Evolutionary conservation across 306 rosid species (phyloP).

Genomic region (Quercus dentata): DNA sequence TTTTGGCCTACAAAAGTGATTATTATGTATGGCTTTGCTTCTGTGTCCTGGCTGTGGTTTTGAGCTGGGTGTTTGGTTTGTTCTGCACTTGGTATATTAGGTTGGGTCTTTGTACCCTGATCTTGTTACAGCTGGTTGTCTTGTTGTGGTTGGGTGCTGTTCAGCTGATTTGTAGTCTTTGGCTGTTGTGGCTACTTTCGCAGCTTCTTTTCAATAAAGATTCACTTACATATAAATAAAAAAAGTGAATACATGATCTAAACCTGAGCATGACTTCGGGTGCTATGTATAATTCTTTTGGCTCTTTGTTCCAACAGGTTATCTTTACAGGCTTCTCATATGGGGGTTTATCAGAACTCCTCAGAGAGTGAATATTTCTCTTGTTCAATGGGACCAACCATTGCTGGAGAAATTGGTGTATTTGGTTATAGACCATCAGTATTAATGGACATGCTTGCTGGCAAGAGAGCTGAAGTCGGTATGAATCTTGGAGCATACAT

Average conservation of each 20-base stretch:
- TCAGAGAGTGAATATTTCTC: constrained; percentile 80
- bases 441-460: constrained; percentile 95
- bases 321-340: constrained; percentile 95
- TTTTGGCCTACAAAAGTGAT: constrained; percentile 2
- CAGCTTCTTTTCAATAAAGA: no score
- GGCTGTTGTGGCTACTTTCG: no score
- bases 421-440: constrained; percentile 95
- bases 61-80: no score
- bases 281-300: constrained; percentile 23
- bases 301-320: constrained; percentile 56
- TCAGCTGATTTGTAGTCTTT: no score
- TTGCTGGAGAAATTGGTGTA: constrained; percentile 96
- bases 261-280: constrained; percentile 12
- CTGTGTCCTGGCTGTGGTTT: no score
- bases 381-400: constrained; percentile 94
- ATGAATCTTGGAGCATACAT: constrained; percentile 91
- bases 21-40: no score
- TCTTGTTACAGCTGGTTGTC: no score
- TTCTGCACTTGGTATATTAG: no score
- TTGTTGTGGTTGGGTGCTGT: no score
- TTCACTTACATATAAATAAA: no score
- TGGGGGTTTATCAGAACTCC: constrained; percentile 92
- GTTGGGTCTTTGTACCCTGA: no score
- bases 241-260: neutral
- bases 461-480: constrained; percentile 97